Percentiles rank a stretch among this genome's conserved stretches.
These are phyloP conservation scores for Thelephora ganbajun DNA, from an alignment of 768 basidiomycete genomes.

Conservation along the genomic window DNA sequence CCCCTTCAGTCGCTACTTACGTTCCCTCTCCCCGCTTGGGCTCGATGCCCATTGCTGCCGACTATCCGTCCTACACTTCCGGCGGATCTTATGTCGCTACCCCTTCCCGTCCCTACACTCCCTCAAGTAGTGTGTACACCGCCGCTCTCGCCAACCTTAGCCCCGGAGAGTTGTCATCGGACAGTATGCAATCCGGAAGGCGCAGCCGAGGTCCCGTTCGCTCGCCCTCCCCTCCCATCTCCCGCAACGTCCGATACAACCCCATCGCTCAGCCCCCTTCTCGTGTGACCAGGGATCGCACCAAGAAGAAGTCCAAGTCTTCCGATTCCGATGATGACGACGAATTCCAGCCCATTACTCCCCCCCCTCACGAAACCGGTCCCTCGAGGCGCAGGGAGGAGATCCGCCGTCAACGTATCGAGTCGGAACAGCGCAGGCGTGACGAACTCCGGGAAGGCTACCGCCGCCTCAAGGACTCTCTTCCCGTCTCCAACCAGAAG, in stretches of 20 bases:
- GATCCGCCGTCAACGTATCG: conserved; percentile 84
- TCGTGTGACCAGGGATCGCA: conserved; percentile 33
- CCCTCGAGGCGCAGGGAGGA: conserved; percentile 67
- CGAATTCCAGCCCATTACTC: conserved; percentile 47
- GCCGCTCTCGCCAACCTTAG: conserved; percentile 61
- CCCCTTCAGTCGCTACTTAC: conserved; percentile 31
- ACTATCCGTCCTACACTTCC: conserved; percentile 40
- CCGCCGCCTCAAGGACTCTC: conserved; percentile 77
- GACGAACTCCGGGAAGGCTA: conserved; percentile 92
- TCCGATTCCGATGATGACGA: conserved; percentile 65
- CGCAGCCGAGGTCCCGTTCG: conserved; percentile 53
- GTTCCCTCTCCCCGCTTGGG: conserved; percentile 43
- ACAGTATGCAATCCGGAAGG: conserved; percentile 48
- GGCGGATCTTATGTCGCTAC: conserved; percentile 38
- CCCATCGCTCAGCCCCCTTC: conserved; percentile 40
- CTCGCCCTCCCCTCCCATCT: conserved; percentile 35
- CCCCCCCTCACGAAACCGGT: conserved; percentile 21
- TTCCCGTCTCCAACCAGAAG: conserved; percentile 86
- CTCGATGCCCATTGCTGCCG: conserved; percentile 47
- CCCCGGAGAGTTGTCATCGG: conserved; percentile 62
- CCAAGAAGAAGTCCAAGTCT: conserved; percentile 31
- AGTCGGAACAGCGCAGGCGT: conserved; percentile 83
- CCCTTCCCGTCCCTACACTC: conserved; percentile 54
- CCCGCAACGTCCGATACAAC: conserved; percentile 69
- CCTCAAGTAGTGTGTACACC: conserved; percentile 54